Conservation (phyloP, 345 rosid genomes). For the Gossypium raimondii region DNA sequence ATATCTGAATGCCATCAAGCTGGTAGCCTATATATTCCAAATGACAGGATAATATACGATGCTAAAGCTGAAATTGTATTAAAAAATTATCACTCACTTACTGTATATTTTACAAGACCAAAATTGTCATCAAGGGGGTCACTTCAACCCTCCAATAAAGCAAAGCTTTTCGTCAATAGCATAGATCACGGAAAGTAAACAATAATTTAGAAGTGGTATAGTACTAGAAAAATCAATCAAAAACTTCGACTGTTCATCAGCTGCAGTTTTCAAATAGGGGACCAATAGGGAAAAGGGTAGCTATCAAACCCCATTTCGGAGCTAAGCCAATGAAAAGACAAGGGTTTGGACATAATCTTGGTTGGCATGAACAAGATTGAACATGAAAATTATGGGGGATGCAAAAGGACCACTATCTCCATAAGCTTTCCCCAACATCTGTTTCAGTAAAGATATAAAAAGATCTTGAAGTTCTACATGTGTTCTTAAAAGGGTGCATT, state of each 20-base stretch:
- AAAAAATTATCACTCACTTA: slow-evolving; percentile 12
- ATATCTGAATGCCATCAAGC: slow-evolving; percentile 11
- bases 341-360: slow-evolving; percentile 23
- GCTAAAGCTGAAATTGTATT: neutral
- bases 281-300: slow-evolving; percentile 23
- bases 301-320: slow-evolving; percentile 19
- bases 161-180: slow-evolving; percentile 18
- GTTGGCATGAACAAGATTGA: slow-evolving; percentile 30
- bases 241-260: slow-evolving; percentile 13
- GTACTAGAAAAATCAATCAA: slow-evolving; percentile 18
- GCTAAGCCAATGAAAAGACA: slow-evolving; percentile 23
- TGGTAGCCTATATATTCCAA: slow-evolving; percentile 9
- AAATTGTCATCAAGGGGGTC: slow-evolving; percentile 13
- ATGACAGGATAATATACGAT: neutral
- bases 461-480: slow-evolving; percentile 26
- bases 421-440: slow-evolving; percentile 30
- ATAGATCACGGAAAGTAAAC: slow-evolving; percentile 25
- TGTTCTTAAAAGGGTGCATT: slow-evolving; percentile 36
- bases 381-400: slow-evolving; percentile 21
- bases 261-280: slow-evolving; percentile 27
- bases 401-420: slow-evolving; percentile 37
- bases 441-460: neutral
- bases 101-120: slow-evolving; percentile 9
- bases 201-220: slow-evolving; percentile 23
- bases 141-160: slow-evolving; percentile 15